These are phyloP conservation scores for Trichomonas vaginalis DNA, from an alignment of 208 protist genomes.

Conservation along the genomic window DNA sequence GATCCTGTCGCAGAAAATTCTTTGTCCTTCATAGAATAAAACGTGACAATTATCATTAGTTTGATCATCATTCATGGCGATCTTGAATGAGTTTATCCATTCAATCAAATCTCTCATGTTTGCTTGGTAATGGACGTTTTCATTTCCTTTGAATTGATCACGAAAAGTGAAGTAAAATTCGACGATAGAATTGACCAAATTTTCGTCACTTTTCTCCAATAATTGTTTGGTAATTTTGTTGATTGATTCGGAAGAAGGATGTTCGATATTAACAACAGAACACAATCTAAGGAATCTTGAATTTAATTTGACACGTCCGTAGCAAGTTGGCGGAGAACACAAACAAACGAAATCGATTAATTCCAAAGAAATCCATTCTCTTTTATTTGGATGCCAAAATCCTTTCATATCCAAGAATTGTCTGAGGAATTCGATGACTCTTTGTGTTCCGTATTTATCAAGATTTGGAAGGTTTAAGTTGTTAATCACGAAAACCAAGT, in stretches of 20 bases:
- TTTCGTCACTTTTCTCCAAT: constrained; percentile 76
- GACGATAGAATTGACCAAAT: constrained; percentile 28
- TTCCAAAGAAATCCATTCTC: constrained; percentile 71
- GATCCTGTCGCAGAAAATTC: constrained; percentile 80
- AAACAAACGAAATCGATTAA: constrained; percentile 78
- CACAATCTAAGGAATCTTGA: constrained; percentile 82
- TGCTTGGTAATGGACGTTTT: constrained; percentile 51
- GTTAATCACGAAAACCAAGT: constrained; percentile 94
- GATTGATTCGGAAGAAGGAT: constrained; percentile 69
- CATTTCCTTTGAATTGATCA: constrained; percentile 35
- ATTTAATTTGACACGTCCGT: constrained; percentile 76
- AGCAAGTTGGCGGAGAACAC: constrained; percentile 95
- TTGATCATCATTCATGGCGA: background rate
- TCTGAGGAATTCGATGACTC: constrained; percentile 85
- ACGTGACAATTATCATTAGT: constrained; percentile 61
- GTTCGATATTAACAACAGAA: constrained; percentile 93
- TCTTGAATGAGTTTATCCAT: background rate
- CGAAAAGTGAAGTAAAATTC: constrained; percentile 30
- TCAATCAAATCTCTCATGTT: background rate
- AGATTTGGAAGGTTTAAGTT: constrained; percentile 88
- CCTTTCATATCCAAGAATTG: constrained; percentile 89
- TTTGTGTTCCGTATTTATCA: constrained; percentile 91
- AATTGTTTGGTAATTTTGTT: constrained; percentile 63
- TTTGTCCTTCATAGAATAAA: constrained; percentile 83
- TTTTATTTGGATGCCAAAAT: constrained; percentile 60